Percentiles rank a stretch among this genome's conserved stretches.
These are phyloP conservation scores for Dothidotthia symphoricarpi DNA, from an alignment of 2,329 filamentous ascomycete species.

Conservation along the genomic window DNA sequence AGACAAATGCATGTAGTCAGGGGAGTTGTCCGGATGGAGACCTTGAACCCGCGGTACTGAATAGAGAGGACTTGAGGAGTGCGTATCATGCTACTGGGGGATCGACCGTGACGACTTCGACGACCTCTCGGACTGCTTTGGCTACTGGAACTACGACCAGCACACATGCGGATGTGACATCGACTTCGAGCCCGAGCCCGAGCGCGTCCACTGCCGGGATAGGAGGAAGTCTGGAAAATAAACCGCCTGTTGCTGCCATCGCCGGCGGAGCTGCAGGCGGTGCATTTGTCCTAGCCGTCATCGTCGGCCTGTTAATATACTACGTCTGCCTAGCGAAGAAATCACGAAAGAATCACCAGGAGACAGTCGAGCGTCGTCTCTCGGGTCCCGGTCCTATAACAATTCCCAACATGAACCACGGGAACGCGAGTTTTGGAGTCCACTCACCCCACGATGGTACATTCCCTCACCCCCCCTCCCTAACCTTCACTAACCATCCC, in stretches of 20 bases:
- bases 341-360: constrained; percentile 8
- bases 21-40: constrained; percentile 27
- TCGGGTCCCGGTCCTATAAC: constrained; percentile 7
- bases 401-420: not conserved
- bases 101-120: not conserved
- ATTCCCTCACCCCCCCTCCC: constrained; percentile 2
- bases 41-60: constrained; percentile 23
- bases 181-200: no score
- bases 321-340: constrained; percentile 13
- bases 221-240: constrained; percentile 1
- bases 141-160: constrained; percentile 1
- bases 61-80: constrained; percentile 11
- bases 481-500: not conserved
- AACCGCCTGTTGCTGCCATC: constrained; percentile 19
- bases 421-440: not conserved
- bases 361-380: constrained; percentile 2
- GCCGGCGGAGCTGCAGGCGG: constrained; percentile 25
- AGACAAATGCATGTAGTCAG: constrained; percentile 34
- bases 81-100: constrained; percentile 17
- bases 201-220: no score
- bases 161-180: no score
- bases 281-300: constrained; percentile 13
- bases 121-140: constrained; percentile 3
- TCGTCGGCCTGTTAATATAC: constrained; percentile 18
- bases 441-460: not conserved